Evolutionary conservation across 768 basidiomycete species (phyloP).

Genomic region (Hygrophorus russula): DNA sequence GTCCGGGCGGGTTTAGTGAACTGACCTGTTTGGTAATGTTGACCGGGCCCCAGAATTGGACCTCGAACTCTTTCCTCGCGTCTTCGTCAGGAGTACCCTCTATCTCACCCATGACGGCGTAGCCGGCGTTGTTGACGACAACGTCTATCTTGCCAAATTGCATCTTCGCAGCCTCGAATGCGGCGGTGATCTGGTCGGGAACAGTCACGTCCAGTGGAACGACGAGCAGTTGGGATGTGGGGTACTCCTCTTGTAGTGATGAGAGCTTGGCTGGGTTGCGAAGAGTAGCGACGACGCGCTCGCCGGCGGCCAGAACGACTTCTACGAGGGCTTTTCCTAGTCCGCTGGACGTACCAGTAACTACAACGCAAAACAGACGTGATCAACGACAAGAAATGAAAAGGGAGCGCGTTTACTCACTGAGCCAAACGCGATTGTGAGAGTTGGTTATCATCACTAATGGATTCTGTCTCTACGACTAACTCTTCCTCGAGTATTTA

Average conservation of each 20-base stretch:
- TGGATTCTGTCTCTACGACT: background rate
- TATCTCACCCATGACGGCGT: constrained; percentile 20
- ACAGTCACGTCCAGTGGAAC: constrained; percentile 28
- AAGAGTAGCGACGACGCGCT: constrained; percentile 30
- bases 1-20: too few species aligned
- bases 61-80: constrained; percentile 25
- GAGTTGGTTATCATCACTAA: background rate
- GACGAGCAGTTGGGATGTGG: constrained; percentile 22
- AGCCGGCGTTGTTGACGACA: constrained; percentile 34
- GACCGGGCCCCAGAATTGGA: constrained; percentile 25
- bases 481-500: background rate
- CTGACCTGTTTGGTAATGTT: constrained; percentile 14
- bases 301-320: constrained; percentile 23
- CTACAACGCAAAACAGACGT: background rate
- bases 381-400: too few species aligned
- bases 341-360: constrained; percentile 29
- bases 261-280: constrained; percentile 24
- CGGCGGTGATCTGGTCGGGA: constrained; percentile 18
- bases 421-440: too few species aligned
- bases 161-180: constrained; percentile 21
- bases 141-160: constrained; percentile 32
- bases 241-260: constrained; percentile 17
- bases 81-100: constrained; percentile 24
- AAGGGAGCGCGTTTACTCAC: too few species aligned
- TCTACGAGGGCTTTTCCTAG: constrained; percentile 26